Conservation (phyloP, 1,284 basidiomycete genomes). For the Leucoagaricus sp. region DNA sequence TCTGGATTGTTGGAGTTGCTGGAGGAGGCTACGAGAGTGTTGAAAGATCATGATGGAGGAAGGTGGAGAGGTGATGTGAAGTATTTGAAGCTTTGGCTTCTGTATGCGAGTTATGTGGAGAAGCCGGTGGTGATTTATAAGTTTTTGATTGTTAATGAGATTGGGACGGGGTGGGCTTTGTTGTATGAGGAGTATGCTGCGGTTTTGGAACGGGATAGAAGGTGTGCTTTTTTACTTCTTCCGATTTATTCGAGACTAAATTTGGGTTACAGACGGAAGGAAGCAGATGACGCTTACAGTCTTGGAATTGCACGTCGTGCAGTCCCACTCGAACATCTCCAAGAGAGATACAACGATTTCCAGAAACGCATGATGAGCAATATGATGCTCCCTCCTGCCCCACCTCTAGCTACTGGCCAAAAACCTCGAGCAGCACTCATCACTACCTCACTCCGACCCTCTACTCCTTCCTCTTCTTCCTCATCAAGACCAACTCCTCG, state of each 20-base stretch:
- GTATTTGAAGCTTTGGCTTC: conserved; percentile 92
- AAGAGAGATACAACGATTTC: conserved; percentile 77
- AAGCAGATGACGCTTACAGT: conserved; percentile 86
- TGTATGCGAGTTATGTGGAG: conserved; percentile 84
- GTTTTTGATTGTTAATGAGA: conserved; percentile 87
- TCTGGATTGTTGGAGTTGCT: conserved; percentile 47
- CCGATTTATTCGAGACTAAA: conserved; percentile 11
- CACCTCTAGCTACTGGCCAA: conserved; percentile 32
- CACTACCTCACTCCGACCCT: conserved; percentile 20
- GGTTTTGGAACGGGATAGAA: conserved; percentile 70
- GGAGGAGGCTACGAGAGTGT: conserved; percentile 45
- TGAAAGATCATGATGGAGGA: conserved; percentile 42
- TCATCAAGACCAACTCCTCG: conserved; percentile 31
- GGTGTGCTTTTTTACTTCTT: conserved; percentile 25
- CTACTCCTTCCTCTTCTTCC: conserved; percentile 41
- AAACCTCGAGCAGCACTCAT: conserved; percentile 35
- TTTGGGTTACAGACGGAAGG: conserved; percentile 58
- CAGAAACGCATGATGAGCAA: conserved; percentile 76
- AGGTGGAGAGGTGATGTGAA: conserved; percentile 62
- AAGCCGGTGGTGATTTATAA: conserved; percentile 76
- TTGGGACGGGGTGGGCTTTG: conserved; percentile 79
- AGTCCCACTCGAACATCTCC: conserved; percentile 74
- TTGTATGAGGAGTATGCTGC: conserved; percentile 93
- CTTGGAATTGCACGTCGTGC: conserved; percentile 86
- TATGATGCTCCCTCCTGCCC: conserved; percentile 36